Conservation (phyloP, 116 monocot genomes). For the Posidonia oceanica region DNA sequence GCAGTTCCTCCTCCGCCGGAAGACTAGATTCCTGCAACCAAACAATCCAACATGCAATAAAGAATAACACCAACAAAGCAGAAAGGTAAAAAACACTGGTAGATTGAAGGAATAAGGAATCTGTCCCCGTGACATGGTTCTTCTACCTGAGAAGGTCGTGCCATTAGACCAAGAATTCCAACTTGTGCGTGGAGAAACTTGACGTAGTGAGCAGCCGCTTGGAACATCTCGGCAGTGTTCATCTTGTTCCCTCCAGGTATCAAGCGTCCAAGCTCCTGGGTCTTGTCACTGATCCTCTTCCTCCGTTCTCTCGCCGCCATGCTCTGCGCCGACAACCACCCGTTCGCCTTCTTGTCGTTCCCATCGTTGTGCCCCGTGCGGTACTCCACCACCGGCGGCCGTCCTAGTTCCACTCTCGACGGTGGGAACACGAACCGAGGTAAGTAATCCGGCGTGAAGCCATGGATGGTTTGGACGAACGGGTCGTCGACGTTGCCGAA, state of each 20-base stretch:
- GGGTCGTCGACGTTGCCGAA: background rate
- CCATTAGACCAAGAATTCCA: slow-evolving; percentile 15
- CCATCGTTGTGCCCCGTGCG: background rate
- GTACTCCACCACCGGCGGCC: background rate
- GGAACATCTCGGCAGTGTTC: slow-evolving; percentile 78
- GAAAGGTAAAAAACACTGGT: too few relatives aligned
- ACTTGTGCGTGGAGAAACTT: slow-evolving; percentile 65
- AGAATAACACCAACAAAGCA: too few relatives aligned
- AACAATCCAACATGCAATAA: too few relatives aligned
- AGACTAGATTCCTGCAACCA: too few relatives aligned
- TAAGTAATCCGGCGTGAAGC: background rate
- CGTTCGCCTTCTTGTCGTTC: background rate
- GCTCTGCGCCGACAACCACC: slow-evolving; percentile 35
- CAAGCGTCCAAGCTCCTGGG: slow-evolving; percentile 40
- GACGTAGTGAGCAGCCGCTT: slow-evolving; percentile 45
- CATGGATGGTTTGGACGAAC: too few relatives aligned
- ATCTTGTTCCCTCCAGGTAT: slow-evolving; percentile 59
- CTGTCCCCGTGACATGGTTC: too few relatives aligned
- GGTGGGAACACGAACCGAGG: background rate
- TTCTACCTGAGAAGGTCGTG: too few relatives aligned
- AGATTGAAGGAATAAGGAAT: too few relatives aligned
- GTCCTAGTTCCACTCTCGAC: too few relatives aligned
- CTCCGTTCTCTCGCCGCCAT: slow-evolving; percentile 53
- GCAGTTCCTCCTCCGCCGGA: background rate
- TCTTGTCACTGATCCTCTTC: slow-evolving; percentile 68